Evolutionary conservation across 1,284 basidiomycete species (phyloP).

Genomic region (Omphalotus olearius): DNA sequence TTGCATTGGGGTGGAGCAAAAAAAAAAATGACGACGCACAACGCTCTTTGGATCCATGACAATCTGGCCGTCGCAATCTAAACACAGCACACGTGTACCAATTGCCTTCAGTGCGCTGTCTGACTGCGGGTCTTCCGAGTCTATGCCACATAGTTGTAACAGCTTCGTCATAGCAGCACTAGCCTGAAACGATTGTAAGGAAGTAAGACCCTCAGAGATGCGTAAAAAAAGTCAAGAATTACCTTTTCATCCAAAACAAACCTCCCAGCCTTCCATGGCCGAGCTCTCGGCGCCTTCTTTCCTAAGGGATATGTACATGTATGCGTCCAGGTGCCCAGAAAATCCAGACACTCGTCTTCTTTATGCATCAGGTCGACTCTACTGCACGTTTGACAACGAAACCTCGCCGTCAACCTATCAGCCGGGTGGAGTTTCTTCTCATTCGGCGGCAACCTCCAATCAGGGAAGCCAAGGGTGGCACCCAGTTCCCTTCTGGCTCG

Average conservation of each 20-base stretch:
- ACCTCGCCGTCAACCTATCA: slow-evolving; percentile 53
- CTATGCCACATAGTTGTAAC: slow-evolving; percentile 26
- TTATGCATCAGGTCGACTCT: slow-evolving; percentile 29
- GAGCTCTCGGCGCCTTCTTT: slow-evolving; percentile 17
- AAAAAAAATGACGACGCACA: slow-evolving; percentile 30
- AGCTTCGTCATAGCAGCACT: slow-evolving; percentile 35
- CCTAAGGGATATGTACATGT: slow-evolving; percentile 35
- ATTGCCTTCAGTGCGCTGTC: slow-evolving; percentile 20
- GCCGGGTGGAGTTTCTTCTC: slow-evolving; percentile 47
- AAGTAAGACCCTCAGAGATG: not conserved
- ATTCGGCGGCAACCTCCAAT: slow-evolving; percentile 43
- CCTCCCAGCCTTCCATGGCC: slow-evolving; percentile 41
- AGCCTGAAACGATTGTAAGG: slow-evolving; percentile 30
- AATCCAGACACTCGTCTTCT: slow-evolving; percentile 45
- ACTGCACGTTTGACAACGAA: slow-evolving; percentile 49
- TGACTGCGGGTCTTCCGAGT: slow-evolving; percentile 29
- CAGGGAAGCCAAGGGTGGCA: slow-evolving; percentile 38
- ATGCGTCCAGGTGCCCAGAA: slow-evolving; percentile 53
- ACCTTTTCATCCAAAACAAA: slow-evolving; percentile 60
- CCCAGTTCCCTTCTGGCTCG: slow-evolving; percentile 40
- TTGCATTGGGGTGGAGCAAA: too few species aligned
- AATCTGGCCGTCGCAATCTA: slow-evolving; percentile 46
- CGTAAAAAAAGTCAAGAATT: slow-evolving; percentile 10
- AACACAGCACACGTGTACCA: slow-evolving; percentile 40
- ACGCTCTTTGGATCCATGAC: slow-evolving; percentile 46